Percentiles rank a stretch among this genome's conserved stretches.
Evolutionary conservation across 495 filamentous ascomycete species (phyloP).

Genomic region (Penicillium crystallinum): DNA sequence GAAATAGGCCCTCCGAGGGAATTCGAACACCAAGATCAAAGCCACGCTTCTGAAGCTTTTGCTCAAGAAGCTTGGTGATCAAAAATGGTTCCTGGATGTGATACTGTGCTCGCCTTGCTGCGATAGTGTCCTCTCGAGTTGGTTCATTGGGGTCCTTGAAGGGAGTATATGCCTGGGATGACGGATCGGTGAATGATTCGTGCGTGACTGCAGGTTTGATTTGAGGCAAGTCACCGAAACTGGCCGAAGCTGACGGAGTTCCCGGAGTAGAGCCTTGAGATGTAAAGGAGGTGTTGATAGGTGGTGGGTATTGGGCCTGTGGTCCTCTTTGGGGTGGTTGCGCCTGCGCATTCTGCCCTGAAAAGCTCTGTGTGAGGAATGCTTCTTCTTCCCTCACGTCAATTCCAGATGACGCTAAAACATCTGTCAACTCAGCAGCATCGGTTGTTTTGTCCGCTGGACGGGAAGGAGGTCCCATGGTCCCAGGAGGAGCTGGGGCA

Average conservation of each 20-base stretch:
- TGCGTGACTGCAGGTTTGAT: constrained; percentile 29
- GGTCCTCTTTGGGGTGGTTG: constrained; percentile 41
- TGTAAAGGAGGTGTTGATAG: constrained; percentile 38
- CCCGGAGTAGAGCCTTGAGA: constrained; percentile 40
- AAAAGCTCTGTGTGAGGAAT: constrained; percentile 57
- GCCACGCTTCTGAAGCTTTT: constrained; percentile 43
- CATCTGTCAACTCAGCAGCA: constrained; percentile 69
- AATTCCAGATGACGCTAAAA: constrained; percentile 71
- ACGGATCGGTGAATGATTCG: constrained; percentile 31
- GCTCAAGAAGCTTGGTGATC: constrained; percentile 42
- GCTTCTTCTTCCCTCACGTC: constrained; percentile 81
- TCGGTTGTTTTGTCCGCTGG: constrained; percentile 64
- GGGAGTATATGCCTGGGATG: constrained; percentile 26
- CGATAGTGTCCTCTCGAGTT: constrained; percentile 38
- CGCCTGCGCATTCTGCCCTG: constrained; percentile 39
- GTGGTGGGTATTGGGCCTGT: constrained; percentile 35
- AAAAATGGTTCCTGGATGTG: constrained; percentile 59
- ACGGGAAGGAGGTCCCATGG: constrained; percentile 79
- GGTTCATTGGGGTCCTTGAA: constrained; percentile 41
- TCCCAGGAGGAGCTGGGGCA: constrained; percentile 41
- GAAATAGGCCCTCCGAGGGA: constrained; percentile 57
- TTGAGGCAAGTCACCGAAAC: constrained; percentile 36
- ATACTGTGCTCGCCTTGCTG: constrained; percentile 44
- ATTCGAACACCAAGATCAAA: constrained; percentile 56
- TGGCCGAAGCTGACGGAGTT: constrained; percentile 31